Base-by-base conservation (phyloP, 148 eudicot genomes). In the Amaranthus cruentus region DNA sequence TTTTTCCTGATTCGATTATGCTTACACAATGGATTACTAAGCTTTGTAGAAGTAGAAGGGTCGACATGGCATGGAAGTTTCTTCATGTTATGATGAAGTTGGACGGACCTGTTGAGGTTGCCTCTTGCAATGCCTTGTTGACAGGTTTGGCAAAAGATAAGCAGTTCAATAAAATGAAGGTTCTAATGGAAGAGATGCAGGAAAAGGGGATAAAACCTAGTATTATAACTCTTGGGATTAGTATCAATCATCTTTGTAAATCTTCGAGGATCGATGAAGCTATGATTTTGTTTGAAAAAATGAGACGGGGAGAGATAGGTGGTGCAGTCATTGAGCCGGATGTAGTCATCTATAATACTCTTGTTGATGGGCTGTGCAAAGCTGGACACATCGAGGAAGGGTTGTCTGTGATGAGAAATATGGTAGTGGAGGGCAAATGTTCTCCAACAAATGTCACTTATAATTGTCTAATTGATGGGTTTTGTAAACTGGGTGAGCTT, bases 301-400 rank as follows among this genome's bases (percentile, higher is more conserved):
- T 91, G 84, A 80, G 51, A 58, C 85, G 66, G n/a, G 93, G 83
- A 28, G 75, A 71, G 15, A 78, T 77, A 55, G 91, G 78, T 21
- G 55, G 77, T 63, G 28, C 67, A 28, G 38, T 28, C 0, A 75
- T 88, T 69, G 78, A 86, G 72, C 89, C 96, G 0, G 99, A 95
- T 84, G 83, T 84, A 48, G 67, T 95, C 43, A 68, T 92, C 58
- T 86, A 87, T 66, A 95, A 95, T 81, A 91, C 87, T 55, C 62
- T 95, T 51, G 85, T 95, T 86, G 87, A 88, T 68, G 96, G 97
- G 28, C 71, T 91, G 6, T 91, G 97, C 80, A 91, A 92, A 74
- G 82, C 61, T 62, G 97, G 93, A 4, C 85, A 93, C 55, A 76
- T 81, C 61, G 91, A 86, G 62, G 91, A 92, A 78, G 99, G 88